These are phyloP conservation scores for Calonectria leucothoes DNA, from an alignment of 2,329 filamentous ascomycete genomes.

Conservation along the genomic window DNA sequence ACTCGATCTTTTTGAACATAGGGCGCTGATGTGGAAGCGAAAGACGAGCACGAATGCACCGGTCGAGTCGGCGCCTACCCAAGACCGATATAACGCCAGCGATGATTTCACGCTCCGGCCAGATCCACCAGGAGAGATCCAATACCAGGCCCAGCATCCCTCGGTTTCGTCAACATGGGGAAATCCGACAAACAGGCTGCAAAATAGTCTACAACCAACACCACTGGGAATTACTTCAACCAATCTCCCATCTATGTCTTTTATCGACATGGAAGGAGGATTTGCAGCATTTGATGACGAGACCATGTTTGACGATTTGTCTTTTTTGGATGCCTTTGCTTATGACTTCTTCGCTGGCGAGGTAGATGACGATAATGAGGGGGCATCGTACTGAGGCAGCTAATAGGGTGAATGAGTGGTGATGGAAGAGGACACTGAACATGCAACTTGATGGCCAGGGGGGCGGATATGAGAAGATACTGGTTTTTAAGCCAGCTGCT, in stretches of 20 bases:
- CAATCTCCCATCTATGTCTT: background rate
- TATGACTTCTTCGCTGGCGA: background rate
- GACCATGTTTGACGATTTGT: background rate
- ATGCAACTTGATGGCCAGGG: too few species aligned
- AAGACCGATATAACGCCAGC: background rate
- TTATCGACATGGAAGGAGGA: background rate
- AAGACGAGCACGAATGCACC: background rate
- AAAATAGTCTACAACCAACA: background rate
- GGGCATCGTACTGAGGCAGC: background rate
- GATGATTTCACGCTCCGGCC: background rate
- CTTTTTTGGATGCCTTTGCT: background rate
- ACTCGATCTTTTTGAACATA: background rate
- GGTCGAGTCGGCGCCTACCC: background rate
- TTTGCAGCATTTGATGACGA: background rate
- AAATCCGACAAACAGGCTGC: background rate
- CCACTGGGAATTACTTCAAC: background rate
- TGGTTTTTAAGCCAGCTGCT: too few species aligned
- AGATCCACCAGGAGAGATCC: background rate
- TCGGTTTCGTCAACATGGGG: background rate
- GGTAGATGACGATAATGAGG: background rate
- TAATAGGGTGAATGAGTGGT: background rate
- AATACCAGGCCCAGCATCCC: background rate
- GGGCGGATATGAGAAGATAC: too few species aligned
- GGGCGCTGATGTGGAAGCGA: background rate
- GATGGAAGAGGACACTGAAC: background rate